phyloP scores from a whole-genome alignment of 106 monocot species.

The Dendrobium catenatum region DNA sequence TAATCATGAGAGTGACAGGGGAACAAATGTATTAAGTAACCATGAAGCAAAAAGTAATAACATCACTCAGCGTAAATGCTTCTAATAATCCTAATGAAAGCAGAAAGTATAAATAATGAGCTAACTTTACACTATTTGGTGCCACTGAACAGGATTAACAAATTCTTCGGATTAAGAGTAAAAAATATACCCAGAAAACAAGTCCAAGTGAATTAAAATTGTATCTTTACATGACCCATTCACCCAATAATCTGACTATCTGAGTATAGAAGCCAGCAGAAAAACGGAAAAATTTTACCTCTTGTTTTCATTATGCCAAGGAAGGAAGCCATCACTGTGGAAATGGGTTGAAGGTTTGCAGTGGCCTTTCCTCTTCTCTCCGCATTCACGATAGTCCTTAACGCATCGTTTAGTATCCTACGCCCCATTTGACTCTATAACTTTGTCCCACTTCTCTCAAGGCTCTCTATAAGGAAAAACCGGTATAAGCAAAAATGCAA shows the following conservation, averaged over 20 bases:
- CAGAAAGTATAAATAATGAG: too few species aligned
- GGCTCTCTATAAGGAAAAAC: neutral
- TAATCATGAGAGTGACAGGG: too few species aligned
- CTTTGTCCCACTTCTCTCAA: neutral
- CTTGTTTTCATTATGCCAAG: conserved; percentile 66
- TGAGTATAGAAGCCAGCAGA: neutral
- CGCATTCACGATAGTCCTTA: conserved; percentile 68
- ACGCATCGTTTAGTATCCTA: conserved; percentile 70
- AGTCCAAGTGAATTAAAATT: neutral
- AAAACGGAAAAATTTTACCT: conserved; percentile 14
- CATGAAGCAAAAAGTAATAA: too few species aligned
- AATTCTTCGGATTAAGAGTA: neutral
- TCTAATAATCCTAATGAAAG: too few species aligned
- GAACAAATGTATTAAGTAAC: too few species aligned
- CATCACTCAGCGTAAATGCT: too few species aligned
- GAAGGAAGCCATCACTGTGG: conserved; percentile 49
- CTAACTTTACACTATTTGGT: neutral
- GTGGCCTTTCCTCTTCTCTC: conserved; percentile 57
- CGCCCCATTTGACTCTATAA: conserved; percentile 42
- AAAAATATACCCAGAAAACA: neutral
- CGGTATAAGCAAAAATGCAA: neutral
- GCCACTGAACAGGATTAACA: neutral
- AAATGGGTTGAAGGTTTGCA: conserved; percentile 55
- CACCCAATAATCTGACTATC: neutral
- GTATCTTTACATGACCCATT: neutral